Base-by-base conservation (phyloP, 202 grass and related monocot genomes). In the Carex sylvatica region DNA sequence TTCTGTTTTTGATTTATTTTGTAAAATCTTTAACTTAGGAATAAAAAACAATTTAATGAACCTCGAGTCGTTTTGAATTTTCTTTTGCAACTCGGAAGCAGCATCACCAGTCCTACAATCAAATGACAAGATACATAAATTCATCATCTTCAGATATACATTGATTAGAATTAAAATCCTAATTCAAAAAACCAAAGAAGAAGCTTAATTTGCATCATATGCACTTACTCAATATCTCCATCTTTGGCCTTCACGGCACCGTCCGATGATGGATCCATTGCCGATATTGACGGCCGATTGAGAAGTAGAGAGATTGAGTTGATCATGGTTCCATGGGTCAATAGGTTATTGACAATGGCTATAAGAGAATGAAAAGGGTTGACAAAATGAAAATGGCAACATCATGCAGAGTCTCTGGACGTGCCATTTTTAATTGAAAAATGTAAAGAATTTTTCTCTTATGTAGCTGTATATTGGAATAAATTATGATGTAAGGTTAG, bases 151-250 rank as follows among this genome's bases (percentile, higher is more conserved):
- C n/a, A n/a, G n/a, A n/a, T n/a, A n/a, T n/a, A n/a, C n/a, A n/a
- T n/a, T n/a, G n/a, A n/a, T 28, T 28, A 2, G 28, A 28, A 28
- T 28, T 28, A 28, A 18, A 77, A 8, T 51, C 4, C 19, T 24
- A 49, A 4, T 24, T 72, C n/a, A 72, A 72, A 26, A 51, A 5
- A 12, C 3, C 19, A 51, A 72, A 47, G 4, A 64, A 24, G 13
- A 26, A 13, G 13, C 33, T 65, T n/a, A n/a, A n/a, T n/a, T 65
- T 14, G 49, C 19, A 60, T 20, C 5, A 79, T 24, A 65, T 47
- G 3, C 8, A 82, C 80, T 53, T 82, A 82, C 80, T 82, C 80
- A 22, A 82, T 82, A 53, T 82, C 80, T 82, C 80, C 80, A 65
- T 56, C 74, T 19, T 78, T 56, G 16, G 19, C 44, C n/a, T 82